A percentile compares a stretch with the other conserved stretches of the same genome.
phyloP scores from a whole-genome alignment of 495 filamentous ascomycete genomes.

The Daldinia concentrica region DNA sequence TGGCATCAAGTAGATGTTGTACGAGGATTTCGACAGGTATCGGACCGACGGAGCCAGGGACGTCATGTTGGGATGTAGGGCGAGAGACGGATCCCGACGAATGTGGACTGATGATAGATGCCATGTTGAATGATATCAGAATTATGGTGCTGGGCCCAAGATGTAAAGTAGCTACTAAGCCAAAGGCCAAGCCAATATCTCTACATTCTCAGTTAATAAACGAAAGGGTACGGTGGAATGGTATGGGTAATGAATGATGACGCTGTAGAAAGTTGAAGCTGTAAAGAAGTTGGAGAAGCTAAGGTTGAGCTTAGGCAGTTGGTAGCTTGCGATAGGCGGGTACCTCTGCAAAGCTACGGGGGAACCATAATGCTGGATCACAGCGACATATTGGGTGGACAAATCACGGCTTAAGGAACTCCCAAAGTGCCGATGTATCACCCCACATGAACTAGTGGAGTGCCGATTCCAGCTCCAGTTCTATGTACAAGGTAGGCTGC shows the following conservation, averaged over 20 bases:
- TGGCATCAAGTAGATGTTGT: conserved; percentile 83
- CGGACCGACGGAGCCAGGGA: conserved; percentile 30
- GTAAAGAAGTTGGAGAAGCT: conserved; percentile 1
- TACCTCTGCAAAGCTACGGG: conserved; percentile 18
- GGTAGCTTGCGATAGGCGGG: conserved; percentile 3
- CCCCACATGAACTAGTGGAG: conserved; percentile 4
- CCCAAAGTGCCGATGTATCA: conserved; percentile 25
- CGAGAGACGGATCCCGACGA: conserved; percentile 41
- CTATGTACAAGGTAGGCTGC: too few relatives aligned
- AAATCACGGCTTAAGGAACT: conserved; percentile 23
- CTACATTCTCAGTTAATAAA: conserved; percentile 28
- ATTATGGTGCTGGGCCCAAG: neutral
- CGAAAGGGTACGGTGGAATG: neutral
- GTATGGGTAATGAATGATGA: neutral
- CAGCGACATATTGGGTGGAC: conserved; percentile 6
- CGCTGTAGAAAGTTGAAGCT: neutral
- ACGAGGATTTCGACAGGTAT: conserved; percentile 77
- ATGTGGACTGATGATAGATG: conserved; percentile 33
- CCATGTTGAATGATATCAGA: conserved; percentile 36
- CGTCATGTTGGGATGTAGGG: conserved; percentile 35
- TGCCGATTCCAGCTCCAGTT: too few relatives aligned
- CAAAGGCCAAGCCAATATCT: conserved; percentile 9
- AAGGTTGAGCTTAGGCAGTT: conserved; percentile 12
- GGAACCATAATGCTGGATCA: conserved; percentile 28
- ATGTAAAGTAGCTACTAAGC: conserved; percentile 25